phyloP scores from a whole-genome alignment of 495 filamentous ascomycete genomes.

The Neurospora cerealis region DNA sequence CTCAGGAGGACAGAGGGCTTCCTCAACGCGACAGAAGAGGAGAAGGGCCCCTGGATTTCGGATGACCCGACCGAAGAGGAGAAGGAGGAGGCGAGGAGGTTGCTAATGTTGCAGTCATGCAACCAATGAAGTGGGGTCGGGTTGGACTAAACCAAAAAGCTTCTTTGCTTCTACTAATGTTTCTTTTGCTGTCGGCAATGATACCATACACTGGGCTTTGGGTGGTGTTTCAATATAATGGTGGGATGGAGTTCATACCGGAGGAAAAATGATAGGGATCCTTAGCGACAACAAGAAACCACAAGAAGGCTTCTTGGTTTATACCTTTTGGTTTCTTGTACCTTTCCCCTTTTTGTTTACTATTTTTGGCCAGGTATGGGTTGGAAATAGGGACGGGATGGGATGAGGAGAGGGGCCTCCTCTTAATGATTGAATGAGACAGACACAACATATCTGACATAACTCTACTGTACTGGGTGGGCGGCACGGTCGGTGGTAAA shows the following conservation, averaged over 20 bases:
- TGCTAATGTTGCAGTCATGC: neutral
- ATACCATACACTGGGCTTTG: neutral
- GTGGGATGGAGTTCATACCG: neutral
- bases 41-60: slow-evolving; percentile 70
- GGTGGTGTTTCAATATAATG: neutral
- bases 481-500: neutral
- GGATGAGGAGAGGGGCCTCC: neutral
- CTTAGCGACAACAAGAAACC: neutral
- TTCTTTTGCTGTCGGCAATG: neutral
- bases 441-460: neutral
- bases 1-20: slow-evolving; percentile 78
- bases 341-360: neutral
- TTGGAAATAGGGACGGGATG: neutral
- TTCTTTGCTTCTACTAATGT: neutral
- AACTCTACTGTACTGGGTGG: neutral
- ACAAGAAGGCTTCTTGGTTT: neutral
- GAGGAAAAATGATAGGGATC: neutral
- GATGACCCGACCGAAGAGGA: slow-evolving; percentile 42
- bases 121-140: neutral
- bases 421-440: neutral
- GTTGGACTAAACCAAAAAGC: neutral
- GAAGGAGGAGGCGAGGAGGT: slow-evolving; percentile 12
- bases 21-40: slow-evolving; percentile 62
- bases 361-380: neutral
- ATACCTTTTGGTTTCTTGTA: neutral